Evolutionary conservation across 805 yeast genomes (phyloP).

Genomic region (Candida silvatica): DNA sequence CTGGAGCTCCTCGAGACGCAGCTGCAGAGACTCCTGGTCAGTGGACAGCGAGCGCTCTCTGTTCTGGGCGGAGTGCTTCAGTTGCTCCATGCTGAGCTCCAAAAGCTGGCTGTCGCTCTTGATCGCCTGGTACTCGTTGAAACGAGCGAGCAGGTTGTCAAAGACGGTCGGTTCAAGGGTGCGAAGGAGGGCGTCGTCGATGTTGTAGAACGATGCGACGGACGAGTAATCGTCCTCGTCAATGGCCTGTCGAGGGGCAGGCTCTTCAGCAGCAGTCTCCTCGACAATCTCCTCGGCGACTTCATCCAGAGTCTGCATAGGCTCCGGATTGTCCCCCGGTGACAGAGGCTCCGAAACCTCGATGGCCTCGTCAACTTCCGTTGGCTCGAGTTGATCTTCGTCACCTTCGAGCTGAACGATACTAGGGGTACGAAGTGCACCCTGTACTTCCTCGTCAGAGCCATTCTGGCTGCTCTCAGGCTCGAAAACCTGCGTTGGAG

Average conservation of each 20-base stretch:
- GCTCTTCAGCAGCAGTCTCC: too few species aligned
- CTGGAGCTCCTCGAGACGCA: slow-evolving; percentile 11
- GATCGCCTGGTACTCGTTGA: slow-evolving; percentile 27
- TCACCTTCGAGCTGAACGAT: too few species aligned
- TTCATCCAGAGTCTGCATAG: too few species aligned
- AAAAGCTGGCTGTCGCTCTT: slow-evolving; percentile 29
- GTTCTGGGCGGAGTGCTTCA: slow-evolving; percentile 24
- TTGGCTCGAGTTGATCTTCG: too few species aligned
- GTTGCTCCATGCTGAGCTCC: slow-evolving; percentile 33
- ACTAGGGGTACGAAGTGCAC: too few species aligned
- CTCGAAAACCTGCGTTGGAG: too few species aligned
- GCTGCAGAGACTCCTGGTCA: slow-evolving; percentile 19
- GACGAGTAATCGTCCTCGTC: slow-evolving; percentile 5
- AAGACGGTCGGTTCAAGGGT: slow-evolving; percentile 16
- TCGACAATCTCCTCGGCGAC: too few species aligned
- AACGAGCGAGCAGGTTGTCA: slow-evolving; percentile 20
- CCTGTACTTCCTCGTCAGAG: too few species aligned
- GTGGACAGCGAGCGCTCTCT: slow-evolving; percentile 24
- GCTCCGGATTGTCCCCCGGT: too few species aligned
- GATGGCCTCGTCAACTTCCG: too few species aligned
- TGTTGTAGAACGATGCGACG: slow-evolving; percentile 27
- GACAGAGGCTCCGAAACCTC: too few species aligned
- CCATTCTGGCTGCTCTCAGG: too few species aligned
- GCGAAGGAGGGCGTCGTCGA: slow-evolving; percentile 18
- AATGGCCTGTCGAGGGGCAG: background rate